phyloP scores from a whole-genome alignment of 1,139 yeast genomes.

The Taphrina populina region DNA sequence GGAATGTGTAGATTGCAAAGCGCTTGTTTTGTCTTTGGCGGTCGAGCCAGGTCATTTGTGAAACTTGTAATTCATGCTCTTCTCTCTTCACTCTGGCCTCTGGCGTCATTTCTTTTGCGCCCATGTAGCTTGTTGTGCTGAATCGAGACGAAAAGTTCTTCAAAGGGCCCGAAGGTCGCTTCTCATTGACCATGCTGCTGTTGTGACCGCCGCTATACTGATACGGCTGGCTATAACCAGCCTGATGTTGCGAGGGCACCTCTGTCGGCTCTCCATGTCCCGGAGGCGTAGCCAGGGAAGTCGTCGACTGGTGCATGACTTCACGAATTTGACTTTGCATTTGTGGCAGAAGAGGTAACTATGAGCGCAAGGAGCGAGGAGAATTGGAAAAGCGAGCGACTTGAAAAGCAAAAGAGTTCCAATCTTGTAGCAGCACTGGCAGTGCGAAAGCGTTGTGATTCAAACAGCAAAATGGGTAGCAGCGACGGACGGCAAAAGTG shows the following conservation, averaged over 20 bases:
- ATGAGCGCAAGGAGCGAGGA: too few species aligned
- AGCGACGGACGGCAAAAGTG: too few species aligned
- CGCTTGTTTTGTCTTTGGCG: constrained; percentile 20
- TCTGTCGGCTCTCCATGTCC: constrained; percentile 19
- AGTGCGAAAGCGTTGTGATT: too few species aligned
- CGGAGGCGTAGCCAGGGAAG: constrained; percentile 15
- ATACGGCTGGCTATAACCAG: constrained; percentile 7
- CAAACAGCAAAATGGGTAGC: too few species aligned
- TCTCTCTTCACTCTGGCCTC: constrained; percentile 20
- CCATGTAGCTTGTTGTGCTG: constrained; percentile 32
- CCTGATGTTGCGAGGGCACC: neutral
- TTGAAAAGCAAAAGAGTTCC: too few species aligned
- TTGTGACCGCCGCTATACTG: constrained; percentile 25
- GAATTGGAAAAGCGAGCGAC: too few species aligned
- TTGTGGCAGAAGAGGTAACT: too few species aligned
- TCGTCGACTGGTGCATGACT: constrained; percentile 21
- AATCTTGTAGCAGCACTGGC: too few species aligned
- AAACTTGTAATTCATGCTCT: constrained; percentile 17
- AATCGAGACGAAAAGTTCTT: constrained; percentile 25
- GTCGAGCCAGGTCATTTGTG: constrained; percentile 31
- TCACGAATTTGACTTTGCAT: constrained; percentile 32
- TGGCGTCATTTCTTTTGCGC: constrained; percentile 12
- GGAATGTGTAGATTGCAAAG: constrained; percentile 27
- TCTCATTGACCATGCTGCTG: constrained; percentile 10
- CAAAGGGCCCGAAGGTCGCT: constrained; percentile 14